These are phyloP conservation scores for Primulina eburnea DNA, from an alignment of 257 asterid species.

Conservation along the genomic window DNA sequence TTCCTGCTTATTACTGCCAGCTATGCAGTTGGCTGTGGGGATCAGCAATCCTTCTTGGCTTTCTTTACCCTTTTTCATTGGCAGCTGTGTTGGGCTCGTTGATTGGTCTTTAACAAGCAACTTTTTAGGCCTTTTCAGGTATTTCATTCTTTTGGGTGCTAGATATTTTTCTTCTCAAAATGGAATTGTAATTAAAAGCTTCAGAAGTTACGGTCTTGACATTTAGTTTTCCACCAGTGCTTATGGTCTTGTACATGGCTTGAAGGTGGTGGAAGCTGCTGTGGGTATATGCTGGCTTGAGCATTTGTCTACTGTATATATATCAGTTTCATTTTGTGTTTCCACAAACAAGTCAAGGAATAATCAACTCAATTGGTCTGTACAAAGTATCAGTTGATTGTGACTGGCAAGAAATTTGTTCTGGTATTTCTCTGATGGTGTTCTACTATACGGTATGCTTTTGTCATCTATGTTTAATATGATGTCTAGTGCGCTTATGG, in stretches of 20 bases:
- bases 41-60: constrained; percentile 99
- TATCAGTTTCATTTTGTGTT: constrained; percentile 82
- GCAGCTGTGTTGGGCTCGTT: constrained; percentile 95
- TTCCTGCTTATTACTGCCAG: constrained; percentile 92
- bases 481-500: constrained; percentile 19
- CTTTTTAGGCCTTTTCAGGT: constrained; percentile 98
- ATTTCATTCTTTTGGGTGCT: constrained; percentile 26
- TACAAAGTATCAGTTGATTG: constrained; percentile 59
- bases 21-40: constrained; percentile 88
- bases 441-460: constrained; percentile 83
- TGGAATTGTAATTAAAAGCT: neutral
- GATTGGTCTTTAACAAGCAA: constrained; percentile 97
- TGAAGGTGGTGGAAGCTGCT: constrained; percentile 98
- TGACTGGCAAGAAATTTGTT: constrained; percentile 72
- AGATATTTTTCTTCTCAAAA: neutral
- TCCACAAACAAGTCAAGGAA: constrained; percentile 41
- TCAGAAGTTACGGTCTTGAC: constrained; percentile 19
- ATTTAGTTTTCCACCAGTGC: constrained; percentile 32
- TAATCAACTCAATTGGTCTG: constrained; percentile 65
- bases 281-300: constrained; percentile 77
- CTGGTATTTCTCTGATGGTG: constrained; percentile 73
- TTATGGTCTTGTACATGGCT: constrained; percentile 34
- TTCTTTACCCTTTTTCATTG: constrained; percentile 84
- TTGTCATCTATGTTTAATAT: constrained; percentile 26
- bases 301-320: constrained; percentile 67